Conservation (phyloP, 202 grass and related monocot genomes). For the Schoenoplectus tabernaemontani region DNA sequence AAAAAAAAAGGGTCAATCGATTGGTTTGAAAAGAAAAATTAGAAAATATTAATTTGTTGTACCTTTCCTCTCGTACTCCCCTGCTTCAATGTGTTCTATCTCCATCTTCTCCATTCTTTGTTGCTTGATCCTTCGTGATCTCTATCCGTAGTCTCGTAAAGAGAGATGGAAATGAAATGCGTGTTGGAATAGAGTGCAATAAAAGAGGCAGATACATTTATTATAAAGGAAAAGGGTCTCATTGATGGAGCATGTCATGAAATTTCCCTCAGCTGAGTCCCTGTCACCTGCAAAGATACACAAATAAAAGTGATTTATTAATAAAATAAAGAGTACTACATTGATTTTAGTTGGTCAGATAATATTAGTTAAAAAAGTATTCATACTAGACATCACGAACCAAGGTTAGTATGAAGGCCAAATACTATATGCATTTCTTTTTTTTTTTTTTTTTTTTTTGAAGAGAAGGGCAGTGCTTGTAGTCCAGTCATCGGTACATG, state of each 20-base stretch:
- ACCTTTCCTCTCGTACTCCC: conserved; percentile 66
- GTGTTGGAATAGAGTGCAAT: conserved; percentile 19
- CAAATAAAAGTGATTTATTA: neutral
- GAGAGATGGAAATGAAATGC: conserved; percentile 8
- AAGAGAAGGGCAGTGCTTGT: neutral
- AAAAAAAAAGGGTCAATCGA: neutral
- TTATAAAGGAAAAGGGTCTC: neutral
- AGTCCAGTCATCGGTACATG: too few relatives aligned
- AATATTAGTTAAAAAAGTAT: neutral
- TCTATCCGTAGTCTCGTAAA: neutral
- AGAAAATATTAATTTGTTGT: neutral
- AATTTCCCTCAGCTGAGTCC: conserved; percentile 6
- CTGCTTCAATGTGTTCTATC: conserved; percentile 38
- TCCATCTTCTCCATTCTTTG: conserved; percentile 24
- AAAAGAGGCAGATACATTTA: conserved; percentile 21
- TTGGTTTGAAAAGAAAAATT: neutral
- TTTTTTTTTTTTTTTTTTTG: neutral
- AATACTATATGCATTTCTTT: neutral
- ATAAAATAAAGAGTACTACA: neutral
- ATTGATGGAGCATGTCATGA: too few relatives aligned
- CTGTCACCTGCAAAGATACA: conserved; percentile 6
- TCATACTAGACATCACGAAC: neutral
- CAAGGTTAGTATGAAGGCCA: neutral
- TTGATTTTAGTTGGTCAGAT: neutral
- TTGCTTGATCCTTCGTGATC: neutral